Conservation (phyloP, 2,329 filamentous ascomycete genomes). For the Colletotrichum trifolii region DNA sequence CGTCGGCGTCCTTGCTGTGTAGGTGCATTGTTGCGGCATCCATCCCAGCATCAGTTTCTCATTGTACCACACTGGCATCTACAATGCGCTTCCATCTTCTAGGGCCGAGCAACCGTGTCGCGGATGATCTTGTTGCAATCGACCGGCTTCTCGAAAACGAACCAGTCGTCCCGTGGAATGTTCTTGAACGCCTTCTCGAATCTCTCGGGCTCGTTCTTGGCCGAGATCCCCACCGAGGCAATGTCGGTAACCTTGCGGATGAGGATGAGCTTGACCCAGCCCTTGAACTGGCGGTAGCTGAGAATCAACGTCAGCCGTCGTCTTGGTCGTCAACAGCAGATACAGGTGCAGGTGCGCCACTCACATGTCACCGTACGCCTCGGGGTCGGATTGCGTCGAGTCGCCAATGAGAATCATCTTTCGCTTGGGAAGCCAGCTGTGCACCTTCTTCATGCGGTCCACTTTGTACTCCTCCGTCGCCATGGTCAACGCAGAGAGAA, state of each 20-base stretch:
- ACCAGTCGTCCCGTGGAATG: constrained; percentile 78
- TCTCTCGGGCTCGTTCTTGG: constrained; percentile 78
- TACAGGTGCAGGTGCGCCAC: constrained; percentile 38
- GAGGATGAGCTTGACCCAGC: constrained; percentile 85
- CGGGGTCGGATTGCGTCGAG: constrained; percentile 90
- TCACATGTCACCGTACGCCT: constrained; percentile 86
- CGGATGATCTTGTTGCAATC: constrained; percentile 66
- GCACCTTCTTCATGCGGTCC: constrained; percentile 80
- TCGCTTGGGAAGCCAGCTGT: constrained; percentile 80
- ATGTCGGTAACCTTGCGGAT: constrained; percentile 87
- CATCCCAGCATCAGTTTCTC: constrained; percentile 4
- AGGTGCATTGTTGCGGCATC: too few relatives aligned
- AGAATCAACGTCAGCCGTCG: background rate
- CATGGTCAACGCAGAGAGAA: constrained; percentile 82
- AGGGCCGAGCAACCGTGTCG: constrained; percentile 40
- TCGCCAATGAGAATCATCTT: constrained; percentile 90
- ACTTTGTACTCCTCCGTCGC: constrained; percentile 90
- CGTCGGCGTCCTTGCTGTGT: too few relatives aligned
- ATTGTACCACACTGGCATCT: background rate
- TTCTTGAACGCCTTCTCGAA: constrained; percentile 87
- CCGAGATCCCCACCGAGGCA: constrained; percentile 73
- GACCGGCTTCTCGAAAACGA: constrained; percentile 81
- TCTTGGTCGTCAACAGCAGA: too few relatives aligned
- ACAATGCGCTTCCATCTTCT: background rate
- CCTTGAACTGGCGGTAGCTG: constrained; percentile 71